Evolutionary conservation across 148 eudicot genomes (phyloP).

Genomic region (Amaranthus palmeri): DNA sequence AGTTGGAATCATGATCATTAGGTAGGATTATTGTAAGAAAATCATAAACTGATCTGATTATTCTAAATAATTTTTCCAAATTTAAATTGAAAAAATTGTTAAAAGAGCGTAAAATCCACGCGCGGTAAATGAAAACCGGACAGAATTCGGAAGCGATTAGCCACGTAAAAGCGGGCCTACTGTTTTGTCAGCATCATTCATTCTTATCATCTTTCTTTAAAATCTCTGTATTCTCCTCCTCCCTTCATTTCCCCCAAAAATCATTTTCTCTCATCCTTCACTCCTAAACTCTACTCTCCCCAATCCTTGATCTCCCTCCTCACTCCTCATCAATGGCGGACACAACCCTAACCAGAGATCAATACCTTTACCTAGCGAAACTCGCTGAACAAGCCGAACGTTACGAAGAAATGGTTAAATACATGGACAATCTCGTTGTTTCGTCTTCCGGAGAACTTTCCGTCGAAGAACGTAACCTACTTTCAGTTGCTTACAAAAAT

Average conservation of each 20-base stretch:
- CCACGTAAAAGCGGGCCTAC: constrained; percentile 5
- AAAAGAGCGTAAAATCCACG: background rate
- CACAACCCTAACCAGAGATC: constrained; percentile 13
- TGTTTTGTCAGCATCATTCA: constrained; percentile 3
- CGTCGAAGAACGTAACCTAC: constrained; percentile 22
- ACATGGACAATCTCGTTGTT: constrained; percentile 19
- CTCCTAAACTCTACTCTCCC: background rate
- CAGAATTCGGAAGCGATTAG: background rate
- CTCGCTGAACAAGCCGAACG: constrained; percentile 32
- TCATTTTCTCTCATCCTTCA: constrained; percentile 2
- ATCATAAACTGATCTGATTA: too few species aligned
- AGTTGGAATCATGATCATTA: too few species aligned
- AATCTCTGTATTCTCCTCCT: background rate
- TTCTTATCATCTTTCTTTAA: background rate
- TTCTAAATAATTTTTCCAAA: too few species aligned
- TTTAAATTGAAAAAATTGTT: too few species aligned
- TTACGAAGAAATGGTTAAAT: constrained; percentile 28
- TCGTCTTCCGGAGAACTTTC: constrained; percentile 12
- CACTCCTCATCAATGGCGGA: constrained; percentile 14
- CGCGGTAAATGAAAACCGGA: background rate
- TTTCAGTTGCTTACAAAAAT: constrained; percentile 24
- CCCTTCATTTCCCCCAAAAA: background rate
- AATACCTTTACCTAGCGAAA: constrained; percentile 27
- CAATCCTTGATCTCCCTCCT: constrained; percentile 7
- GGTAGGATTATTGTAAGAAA: too few species aligned